Evolutionary conservation across 2,329 filamentous ascomycete genomes (phyloP).

Genomic region (Daldinia sp.): DNA sequence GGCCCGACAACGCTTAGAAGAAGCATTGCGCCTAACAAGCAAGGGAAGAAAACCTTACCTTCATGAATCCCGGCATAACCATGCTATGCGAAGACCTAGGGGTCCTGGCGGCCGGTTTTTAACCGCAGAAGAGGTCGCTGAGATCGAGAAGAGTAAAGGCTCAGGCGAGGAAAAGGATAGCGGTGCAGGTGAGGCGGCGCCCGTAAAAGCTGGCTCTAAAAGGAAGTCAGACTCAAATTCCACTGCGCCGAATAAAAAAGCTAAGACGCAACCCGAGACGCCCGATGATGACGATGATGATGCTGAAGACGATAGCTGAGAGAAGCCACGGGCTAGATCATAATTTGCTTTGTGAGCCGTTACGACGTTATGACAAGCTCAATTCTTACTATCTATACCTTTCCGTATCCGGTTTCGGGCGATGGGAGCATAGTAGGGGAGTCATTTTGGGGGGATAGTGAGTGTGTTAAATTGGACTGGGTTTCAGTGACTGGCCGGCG

Average conservation of each 20-base stretch:
- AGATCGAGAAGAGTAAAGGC: slow-evolving; percentile 76
- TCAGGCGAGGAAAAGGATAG: slow-evolving; percentile 50
- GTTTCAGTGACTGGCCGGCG: slow-evolving; percentile 34
- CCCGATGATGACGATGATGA: slow-evolving; percentile 56
- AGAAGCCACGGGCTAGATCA: slow-evolving; percentile 27
- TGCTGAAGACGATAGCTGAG: slow-evolving; percentile 53
- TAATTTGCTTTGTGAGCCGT: slow-evolving; percentile 45
- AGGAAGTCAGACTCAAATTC: slow-evolving; percentile 65
- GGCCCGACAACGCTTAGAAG: slow-evolving; percentile 91
- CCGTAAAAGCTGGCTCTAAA: slow-evolving; percentile 59
- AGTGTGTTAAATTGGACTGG: slow-evolving; percentile 40
- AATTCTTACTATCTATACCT: slow-evolving; percentile 45
- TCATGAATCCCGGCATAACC: slow-evolving; percentile 96
- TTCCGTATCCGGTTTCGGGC: slow-evolving; percentile 42
- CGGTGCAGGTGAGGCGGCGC: slow-evolving; percentile 43
- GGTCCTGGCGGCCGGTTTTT: slow-evolving; percentile 95
- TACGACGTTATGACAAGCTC: slow-evolving; percentile 48
- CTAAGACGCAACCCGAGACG: slow-evolving; percentile 53
- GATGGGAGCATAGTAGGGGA: slow-evolving; percentile 43
- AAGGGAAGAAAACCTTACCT: slow-evolving; percentile 97
- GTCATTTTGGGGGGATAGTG: slow-evolving; percentile 42
- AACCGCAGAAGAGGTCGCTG: slow-evolving; percentile 93
- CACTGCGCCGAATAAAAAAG: slow-evolving; percentile 61
- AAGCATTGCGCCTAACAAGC: slow-evolving; percentile 87
- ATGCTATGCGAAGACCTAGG: slow-evolving; percentile 94